Evolutionary conservation across 768 basidiomycete genomes (phyloP), one percentile per base, ranked within the genome.

Genomic region (Krasilnikovozyma curviuscula): DNA sequence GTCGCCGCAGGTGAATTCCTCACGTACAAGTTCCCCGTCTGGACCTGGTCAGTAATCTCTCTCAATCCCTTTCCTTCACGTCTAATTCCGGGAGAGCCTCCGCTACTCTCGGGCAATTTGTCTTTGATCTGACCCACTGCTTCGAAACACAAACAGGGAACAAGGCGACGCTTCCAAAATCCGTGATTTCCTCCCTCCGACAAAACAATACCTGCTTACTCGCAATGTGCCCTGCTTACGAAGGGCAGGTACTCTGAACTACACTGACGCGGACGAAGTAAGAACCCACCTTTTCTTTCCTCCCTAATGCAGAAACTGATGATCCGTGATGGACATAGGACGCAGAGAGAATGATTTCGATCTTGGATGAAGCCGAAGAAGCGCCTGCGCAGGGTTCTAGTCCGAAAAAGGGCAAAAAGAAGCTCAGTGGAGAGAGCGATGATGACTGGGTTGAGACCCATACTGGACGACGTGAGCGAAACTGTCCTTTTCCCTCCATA

Each of bases 361-460:
- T 97, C 56, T 51, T 65, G 35, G 63, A 64, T 35, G 69, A 69
- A 44, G 82, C 65, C 1, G 65, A 66, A 14, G 65, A 66, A 42
- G 62, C 61, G 14, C 55, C 61, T 16, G 60, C 55, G 41, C 59
- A 61, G 14, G 63, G 44, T 13, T 9, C 24, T 7, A 40, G 13
- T 5, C 18, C 40, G 7, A 48, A n/a, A n/a, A n/a, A 62, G 53
- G 59, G 59, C 3, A 60, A 59, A 53, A 40, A 67, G 5, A 67
- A 70, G 7, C 71, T 69, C 5, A 66, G 63, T 27, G 75, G 73
- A 24, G 78, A 71, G 14, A 66, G 63, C 8, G 70, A 68, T 7
- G 88, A 93, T 51, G 91, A 97, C 56, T 98, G 93, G 93, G 93
- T 98, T 18, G 86, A 95, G 64, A 98, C 93, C 10, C 93, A 98